phyloP scores from a whole-genome alignment of 192 early-diverging fungal species.

The Mortierella claussenii region DNA sequence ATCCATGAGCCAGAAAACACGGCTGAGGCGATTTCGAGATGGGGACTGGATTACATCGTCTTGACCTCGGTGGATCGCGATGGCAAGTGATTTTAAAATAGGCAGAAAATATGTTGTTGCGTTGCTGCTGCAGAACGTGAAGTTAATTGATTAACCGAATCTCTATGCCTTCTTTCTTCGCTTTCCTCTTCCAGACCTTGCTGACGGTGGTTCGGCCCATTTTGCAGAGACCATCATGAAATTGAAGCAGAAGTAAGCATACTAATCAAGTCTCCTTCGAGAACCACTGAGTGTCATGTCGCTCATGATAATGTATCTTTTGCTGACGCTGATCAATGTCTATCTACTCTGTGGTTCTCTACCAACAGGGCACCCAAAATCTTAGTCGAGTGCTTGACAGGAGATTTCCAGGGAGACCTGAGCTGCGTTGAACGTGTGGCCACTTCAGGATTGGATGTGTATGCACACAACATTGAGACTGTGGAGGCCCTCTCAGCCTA shows the following conservation, averaged over 20 bases:
- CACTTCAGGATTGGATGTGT: constrained; percentile 92
- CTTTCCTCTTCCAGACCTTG: constrained; percentile 70
- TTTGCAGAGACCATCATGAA: constrained; percentile 93
- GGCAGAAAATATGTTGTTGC: not conserved
- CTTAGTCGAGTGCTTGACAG: constrained; percentile 95
- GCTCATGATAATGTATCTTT: too few species aligned
- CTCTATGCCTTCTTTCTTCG: too few species aligned
- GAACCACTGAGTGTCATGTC: too few species aligned
- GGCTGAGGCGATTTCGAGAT: constrained; percentile 89
- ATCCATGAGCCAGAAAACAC: constrained; percentile 92
- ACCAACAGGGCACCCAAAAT: constrained; percentile 82
- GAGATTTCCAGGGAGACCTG: constrained; percentile 89
- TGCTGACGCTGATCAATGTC: too few species aligned
- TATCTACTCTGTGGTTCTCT: too few species aligned
- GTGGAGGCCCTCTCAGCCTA: constrained; percentile 89
- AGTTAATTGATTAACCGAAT: too few species aligned
- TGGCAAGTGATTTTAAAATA: constrained; percentile 52
- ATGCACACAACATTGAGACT: constrained; percentile 98
- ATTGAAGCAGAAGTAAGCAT: constrained; percentile 82
- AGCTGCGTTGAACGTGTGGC: constrained; percentile 86
- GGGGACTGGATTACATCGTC: constrained; percentile 97
- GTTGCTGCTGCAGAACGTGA: not conserved
- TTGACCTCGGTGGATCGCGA: constrained; percentile 98
- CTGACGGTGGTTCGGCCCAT: constrained; percentile 91
- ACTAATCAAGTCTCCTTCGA: too few species aligned